A percentile compares a stretch with the other conserved stretches of the same genome.
phyloP scores from a whole-genome alignment of 2,329 filamentous ascomycete species.

The Aspergillus sp. region DNA sequence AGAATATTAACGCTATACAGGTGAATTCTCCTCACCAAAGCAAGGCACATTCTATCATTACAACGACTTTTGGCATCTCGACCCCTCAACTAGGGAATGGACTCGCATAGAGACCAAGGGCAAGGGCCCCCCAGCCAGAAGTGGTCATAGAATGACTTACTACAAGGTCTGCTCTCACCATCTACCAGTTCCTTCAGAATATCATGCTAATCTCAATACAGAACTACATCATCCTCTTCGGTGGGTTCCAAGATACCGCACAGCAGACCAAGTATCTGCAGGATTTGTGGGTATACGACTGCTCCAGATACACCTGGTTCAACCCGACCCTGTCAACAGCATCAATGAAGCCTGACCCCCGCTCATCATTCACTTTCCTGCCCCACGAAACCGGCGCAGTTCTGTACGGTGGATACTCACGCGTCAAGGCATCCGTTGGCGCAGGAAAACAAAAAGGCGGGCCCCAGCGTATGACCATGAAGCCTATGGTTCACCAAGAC shows the following conservation, averaged over 20 bases:
- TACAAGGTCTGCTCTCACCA: constrained; percentile 57
- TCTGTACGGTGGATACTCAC: constrained; percentile 87
- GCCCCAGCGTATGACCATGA: constrained; percentile 64
- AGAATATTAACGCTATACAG: constrained; percentile 17
- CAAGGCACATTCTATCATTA: constrained; percentile 99
- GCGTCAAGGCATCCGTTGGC: constrained; percentile 67
- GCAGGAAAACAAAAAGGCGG: constrained; percentile 58
- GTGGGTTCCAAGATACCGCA: constrained; percentile 94
- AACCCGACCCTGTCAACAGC: constrained; percentile 69
- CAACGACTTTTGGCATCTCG: constrained; percentile 94
- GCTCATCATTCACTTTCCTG: constrained; percentile 86
- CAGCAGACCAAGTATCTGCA: constrained; percentile 90
- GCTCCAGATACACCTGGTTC: constrained; percentile 78
- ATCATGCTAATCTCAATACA: constrained; percentile 11
- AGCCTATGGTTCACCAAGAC: constrained; percentile 89
- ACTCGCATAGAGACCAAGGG: constrained; percentile 72
- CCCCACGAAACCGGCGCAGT: constrained; percentile 88
- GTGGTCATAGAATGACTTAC: constrained; percentile 92
- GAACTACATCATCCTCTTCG: constrained; percentile 92
- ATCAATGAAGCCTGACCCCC: constrained; percentile 80
- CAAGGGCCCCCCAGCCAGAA: constrained; percentile 75
- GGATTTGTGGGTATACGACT: constrained; percentile 96
- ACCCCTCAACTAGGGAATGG: constrained; percentile 83
- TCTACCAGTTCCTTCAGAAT: background rate
- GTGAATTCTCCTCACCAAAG: constrained; percentile 93